phyloP scores from a whole-genome alignment of 1,284 basidiomycete species.

The Cystobasidium slooffiae region DNA sequence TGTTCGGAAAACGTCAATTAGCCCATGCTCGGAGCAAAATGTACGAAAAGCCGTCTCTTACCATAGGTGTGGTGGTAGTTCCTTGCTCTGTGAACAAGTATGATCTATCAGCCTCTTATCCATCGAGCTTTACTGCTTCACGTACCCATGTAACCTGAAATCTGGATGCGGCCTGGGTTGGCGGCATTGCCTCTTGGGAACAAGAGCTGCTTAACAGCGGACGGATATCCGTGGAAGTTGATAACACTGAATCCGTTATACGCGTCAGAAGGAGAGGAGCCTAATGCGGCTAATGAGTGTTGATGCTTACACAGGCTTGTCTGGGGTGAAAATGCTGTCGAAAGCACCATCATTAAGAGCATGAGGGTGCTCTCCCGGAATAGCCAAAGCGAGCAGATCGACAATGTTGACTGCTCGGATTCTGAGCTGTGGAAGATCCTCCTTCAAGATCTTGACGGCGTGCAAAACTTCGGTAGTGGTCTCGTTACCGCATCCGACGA shows the following conservation, averaged over 20 bases:
- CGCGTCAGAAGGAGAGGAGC: too few species aligned
- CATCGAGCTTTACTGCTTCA: too few species aligned
- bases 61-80: constrained; percentile 59
- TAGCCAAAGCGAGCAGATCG: constrained; percentile 75
- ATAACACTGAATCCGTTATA: too few species aligned
- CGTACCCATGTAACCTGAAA: constrained; percentile 58
- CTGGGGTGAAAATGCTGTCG: constrained; percentile 54
- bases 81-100: too few species aligned
- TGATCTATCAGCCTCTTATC: too few species aligned
- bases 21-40: too few species aligned
- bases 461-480: constrained; percentile 60
- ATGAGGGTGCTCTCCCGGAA: constrained; percentile 74
- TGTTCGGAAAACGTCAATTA: too few species aligned
- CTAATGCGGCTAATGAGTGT: too few species aligned
- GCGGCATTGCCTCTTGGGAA: constrained; percentile 53
- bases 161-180: constrained; percentile 57
- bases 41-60: too few species aligned
- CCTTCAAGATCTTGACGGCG: constrained; percentile 51
- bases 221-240: constrained; percentile 78
- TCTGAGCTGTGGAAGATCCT: constrained; percentile 55
- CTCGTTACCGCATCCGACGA: constrained; percentile 61
- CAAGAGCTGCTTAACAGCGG: constrained; percentile 47
- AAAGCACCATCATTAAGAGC: constrained; percentile 68
- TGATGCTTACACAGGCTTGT: constrained; percentile 61
- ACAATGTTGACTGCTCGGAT: constrained; percentile 55